A percentile compares a stretch with the other conserved stretches of the same genome.
These are phyloP conservation scores for Trichoderma sp. DNA, from an alignment of 2,329 filamentous ascomycete genomes.

Conservation along the genomic window DNA sequence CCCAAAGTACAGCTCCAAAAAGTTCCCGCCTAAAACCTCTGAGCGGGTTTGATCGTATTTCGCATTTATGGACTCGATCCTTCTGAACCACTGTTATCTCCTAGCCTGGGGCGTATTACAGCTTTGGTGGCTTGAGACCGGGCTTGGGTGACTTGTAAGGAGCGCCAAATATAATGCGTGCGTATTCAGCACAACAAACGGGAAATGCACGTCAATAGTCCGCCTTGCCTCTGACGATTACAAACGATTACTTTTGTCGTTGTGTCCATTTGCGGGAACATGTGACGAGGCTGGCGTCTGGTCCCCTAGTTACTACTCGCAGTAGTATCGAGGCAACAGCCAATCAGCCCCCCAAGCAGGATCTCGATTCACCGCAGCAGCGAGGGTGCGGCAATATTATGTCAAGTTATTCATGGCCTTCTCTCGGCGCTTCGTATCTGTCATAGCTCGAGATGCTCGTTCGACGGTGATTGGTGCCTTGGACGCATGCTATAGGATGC, in stretches of 20 bases:
- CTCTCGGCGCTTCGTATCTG: not conserved
- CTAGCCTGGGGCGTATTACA: not conserved
- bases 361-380: not conserved
- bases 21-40: not conserved
- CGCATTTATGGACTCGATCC: not conserved
- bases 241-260: not conserved
- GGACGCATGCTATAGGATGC: not conserved
- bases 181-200: not conserved
- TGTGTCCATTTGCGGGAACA: not conserved
- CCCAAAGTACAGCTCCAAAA: not conserved
- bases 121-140: not conserved
- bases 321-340: not conserved
- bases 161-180: not conserved
- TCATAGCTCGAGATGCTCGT: not conserved
- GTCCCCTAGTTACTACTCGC: not conserved
- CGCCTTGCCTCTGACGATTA: not conserved
- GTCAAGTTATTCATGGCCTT: not conserved
- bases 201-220: not conserved
- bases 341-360: not conserved
- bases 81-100: constrained; percentile 4
- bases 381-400: not conserved
- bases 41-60: not conserved
- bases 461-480: not conserved
- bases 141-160: not conserved
- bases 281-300: not conserved